Percentiles rank a stretch among this genome's conserved stretches.
Conservation (phyloP, 2,329 filamentous ascomycete genomes). For the Fusarium scirpi region DNA sequence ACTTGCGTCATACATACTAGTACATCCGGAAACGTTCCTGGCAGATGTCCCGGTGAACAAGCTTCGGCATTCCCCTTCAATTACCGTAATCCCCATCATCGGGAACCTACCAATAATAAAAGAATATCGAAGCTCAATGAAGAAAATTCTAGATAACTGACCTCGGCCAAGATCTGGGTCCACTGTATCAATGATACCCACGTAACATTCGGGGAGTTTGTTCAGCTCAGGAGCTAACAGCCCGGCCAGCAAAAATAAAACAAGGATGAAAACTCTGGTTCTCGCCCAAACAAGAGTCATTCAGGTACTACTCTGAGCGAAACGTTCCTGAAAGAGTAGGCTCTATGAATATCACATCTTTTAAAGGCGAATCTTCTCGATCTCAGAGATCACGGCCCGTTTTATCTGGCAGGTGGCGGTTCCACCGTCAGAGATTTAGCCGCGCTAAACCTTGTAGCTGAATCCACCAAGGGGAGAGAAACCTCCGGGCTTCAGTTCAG, state of each 20-base stretch:
- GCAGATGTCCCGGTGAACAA: not conserved
- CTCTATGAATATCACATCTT: not conserved
- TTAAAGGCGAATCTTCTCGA: not conserved
- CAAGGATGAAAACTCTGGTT: no score
- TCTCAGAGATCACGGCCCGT: not conserved
- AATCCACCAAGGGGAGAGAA: constrained; percentile 24
- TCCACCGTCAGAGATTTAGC: constrained; percentile 15
- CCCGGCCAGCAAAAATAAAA: not conserved
- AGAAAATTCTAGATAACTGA: not conserved
- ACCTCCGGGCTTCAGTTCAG: constrained; percentile 17
- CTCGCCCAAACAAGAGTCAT: constrained; percentile 1
- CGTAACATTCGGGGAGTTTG: not conserved
- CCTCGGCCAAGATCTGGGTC: not conserved
- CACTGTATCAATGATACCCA: not conserved
- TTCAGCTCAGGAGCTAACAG: not conserved
- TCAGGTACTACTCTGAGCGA: not conserved
- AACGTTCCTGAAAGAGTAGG: not conserved
- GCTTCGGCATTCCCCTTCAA: not conserved
- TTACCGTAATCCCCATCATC: not conserved
- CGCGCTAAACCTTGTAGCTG: not conserved
- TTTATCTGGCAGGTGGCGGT: constrained; percentile 1
- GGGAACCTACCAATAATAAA: not conserved
- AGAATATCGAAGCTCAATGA: not conserved
- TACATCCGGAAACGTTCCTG: not conserved
- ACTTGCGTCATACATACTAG: not conserved